phyloP scores from a whole-genome alignment of 2,329 filamentous ascomycete genomes.

The Blastomyces silverae region DNA sequence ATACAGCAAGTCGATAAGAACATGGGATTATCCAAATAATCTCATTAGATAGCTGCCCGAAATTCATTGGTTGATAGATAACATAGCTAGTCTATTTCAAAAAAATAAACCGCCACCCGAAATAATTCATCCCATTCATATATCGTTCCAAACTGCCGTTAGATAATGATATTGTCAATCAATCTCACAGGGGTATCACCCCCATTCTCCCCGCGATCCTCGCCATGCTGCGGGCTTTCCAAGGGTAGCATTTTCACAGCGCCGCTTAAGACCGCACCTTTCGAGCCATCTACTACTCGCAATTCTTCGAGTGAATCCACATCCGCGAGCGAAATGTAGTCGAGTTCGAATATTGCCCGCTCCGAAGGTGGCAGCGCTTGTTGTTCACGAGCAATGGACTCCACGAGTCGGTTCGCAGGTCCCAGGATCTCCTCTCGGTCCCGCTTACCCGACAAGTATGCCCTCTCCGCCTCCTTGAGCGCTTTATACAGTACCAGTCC shows the following conservation, averaged over 20 bases:
- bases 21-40: background rate
- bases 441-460: conserved; percentile 52
- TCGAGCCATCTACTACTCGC: conserved; percentile 58
- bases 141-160: conserved; percentile 27
- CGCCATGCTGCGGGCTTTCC: conserved; percentile 60
- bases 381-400: conserved; percentile 55
- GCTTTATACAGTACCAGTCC: conserved; percentile 66
- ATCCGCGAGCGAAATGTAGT: conserved; percentile 88
- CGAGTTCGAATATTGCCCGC: conserved; percentile 69
- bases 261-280: conserved; percentile 78
- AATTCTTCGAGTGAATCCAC: conserved; percentile 76
- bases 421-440: conserved; percentile 62
- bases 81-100: background rate
- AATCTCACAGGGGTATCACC: conserved; percentile 71
- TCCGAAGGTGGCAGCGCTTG: conserved; percentile 51
- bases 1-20: background rate
- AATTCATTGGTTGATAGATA: background rate
- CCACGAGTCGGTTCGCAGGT: conserved; percentile 58
- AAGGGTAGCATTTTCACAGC: conserved; percentile 84
- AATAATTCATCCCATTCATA: background rate
- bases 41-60: background rate
- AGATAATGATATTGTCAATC: conserved; percentile 85
- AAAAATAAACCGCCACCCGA: conserved; percentile 6
- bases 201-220: conserved; percentile 64
- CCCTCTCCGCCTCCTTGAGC: conserved; percentile 61